Conservation (phyloP, 805 yeast species). For the Zygoascus biomembranicola region DNA sequence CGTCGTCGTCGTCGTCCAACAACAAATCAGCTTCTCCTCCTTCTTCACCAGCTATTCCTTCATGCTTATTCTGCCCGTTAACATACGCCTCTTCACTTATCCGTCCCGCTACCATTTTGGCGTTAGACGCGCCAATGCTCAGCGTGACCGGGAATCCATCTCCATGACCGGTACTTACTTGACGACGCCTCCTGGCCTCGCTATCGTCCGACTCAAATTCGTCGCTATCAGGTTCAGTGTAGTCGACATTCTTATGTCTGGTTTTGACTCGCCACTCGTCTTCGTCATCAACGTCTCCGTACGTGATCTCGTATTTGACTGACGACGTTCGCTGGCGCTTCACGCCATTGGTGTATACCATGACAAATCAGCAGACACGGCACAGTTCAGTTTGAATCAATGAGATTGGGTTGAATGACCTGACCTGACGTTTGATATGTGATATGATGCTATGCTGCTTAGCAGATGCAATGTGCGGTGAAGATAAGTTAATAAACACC, state of each 20-base stretch:
- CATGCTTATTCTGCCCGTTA: slow-evolving; percentile 2
- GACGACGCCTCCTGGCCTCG: not conserved
- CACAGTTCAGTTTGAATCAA: too few species aligned
- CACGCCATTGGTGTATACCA: not conserved
- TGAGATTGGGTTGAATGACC: too few species aligned
- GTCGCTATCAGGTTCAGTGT: slow-evolving; percentile 11
- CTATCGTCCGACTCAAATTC: slow-evolving; percentile 2
- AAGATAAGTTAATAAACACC: too few species aligned
- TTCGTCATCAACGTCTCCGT: slow-evolving; percentile 3
- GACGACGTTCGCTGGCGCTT: not conserved
- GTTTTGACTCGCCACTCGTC: not conserved
- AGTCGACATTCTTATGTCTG: slow-evolving; percentile 6
- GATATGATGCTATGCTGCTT: too few species aligned
- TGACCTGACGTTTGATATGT: too few species aligned
- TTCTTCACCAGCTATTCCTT: slow-evolving; percentile 1
- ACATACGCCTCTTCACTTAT: slow-evolving; percentile 2
- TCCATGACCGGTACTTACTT: not conserved
- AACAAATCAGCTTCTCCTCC: not conserved
- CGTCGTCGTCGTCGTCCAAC: slow-evolving; percentile 7
- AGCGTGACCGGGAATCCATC: slow-evolving; percentile 14
- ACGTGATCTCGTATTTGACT: not conserved
- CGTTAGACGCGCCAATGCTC: slow-evolving; percentile 11
- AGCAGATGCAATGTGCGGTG: too few species aligned
- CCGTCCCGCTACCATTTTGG: slow-evolving; percentile 2
- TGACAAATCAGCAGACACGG: not conserved